Evolutionary conservation across 345 rosid species (phyloP).

Genomic region (Trapa bicornis): DNA sequence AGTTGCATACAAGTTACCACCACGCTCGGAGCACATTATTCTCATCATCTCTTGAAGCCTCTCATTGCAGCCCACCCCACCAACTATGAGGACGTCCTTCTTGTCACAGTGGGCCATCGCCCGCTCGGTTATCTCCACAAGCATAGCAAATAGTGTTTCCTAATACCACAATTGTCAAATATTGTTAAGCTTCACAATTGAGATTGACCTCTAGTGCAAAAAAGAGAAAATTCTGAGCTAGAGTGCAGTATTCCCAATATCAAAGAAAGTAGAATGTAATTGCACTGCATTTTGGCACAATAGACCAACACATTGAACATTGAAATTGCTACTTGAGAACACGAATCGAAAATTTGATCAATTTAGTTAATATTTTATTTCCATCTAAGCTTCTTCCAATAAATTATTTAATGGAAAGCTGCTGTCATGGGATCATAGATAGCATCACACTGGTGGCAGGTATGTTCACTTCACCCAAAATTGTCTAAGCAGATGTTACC

Average conservation of each 20-base stretch:
- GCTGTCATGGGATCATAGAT: too few relatives aligned
- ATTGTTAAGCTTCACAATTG: background rate
- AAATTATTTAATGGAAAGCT: too few relatives aligned
- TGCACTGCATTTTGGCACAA: background rate
- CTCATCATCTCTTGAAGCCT: slow-evolving; percentile 95
- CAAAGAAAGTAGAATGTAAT: background rate
- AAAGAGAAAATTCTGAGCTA: background rate
- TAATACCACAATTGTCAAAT: slow-evolving; percentile 9
- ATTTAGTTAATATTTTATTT: too few relatives aligned
- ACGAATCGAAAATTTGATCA: too few relatives aligned
- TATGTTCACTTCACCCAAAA: too few relatives aligned
- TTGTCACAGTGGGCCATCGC: slow-evolving; percentile 98
- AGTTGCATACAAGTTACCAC: slow-evolving; percentile 70
- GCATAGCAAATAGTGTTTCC: slow-evolving; percentile 90
- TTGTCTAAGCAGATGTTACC: too few relatives aligned
- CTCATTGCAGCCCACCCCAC: slow-evolving; percentile 93
- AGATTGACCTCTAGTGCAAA: background rate
- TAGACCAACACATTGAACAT: too few relatives aligned
- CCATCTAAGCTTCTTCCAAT: too few relatives aligned
- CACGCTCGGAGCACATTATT: slow-evolving; percentile 83
- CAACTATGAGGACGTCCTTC: slow-evolving; percentile 85
- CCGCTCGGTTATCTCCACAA: slow-evolving; percentile 89
- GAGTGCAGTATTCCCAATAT: too few relatives aligned
- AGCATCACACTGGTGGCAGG: too few relatives aligned
- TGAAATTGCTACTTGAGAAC: too few relatives aligned